These are phyloP conservation scores for Rhizopogon roseolus DNA, from an alignment of 768 basidiomycete genomes.

Conservation along the genomic window DNA sequence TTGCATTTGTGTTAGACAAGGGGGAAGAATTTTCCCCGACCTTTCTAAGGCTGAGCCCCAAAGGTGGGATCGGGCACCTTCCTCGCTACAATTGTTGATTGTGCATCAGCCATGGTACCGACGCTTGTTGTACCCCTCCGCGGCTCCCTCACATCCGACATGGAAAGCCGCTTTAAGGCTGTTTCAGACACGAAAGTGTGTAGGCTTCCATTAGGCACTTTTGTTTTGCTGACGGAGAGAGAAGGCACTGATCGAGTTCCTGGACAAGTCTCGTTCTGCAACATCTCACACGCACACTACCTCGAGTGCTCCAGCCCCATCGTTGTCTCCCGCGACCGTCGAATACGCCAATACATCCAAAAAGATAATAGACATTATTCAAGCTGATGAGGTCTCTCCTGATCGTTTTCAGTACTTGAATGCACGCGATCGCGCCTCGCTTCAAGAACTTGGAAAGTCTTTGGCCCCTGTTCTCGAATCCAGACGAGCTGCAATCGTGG, in stretches of 20 bases:
- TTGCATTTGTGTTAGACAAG: slow-evolving; percentile 39
- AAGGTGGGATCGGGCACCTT: slow-evolving; percentile 38
- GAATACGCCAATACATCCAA: slow-evolving; percentile 39
- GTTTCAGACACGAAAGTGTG: slow-evolving; percentile 68
- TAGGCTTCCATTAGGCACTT: not conserved
- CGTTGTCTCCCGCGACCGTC: slow-evolving; percentile 76
- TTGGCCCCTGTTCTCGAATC: slow-evolving; percentile 38
- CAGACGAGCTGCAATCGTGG: slow-evolving; percentile 44
- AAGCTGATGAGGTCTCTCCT: slow-evolving; percentile 61
- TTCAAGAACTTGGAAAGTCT: slow-evolving; percentile 42
- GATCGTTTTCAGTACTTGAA: slow-evolving; percentile 54
- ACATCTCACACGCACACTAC: slow-evolving; percentile 66
- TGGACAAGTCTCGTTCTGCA: slow-evolving; percentile 77
- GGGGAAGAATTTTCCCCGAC: slow-evolving; percentile 77
- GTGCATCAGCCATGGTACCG: slow-evolving; percentile 64
- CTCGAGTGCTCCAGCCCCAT: slow-evolving; percentile 68
- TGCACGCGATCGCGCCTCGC: slow-evolving; percentile 50
- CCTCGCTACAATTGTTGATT: slow-evolving; percentile 7
- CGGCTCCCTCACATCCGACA: slow-evolving; percentile 62
- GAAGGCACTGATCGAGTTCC: slow-evolving; percentile 72
- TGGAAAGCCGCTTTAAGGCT: slow-evolving; percentile 78
- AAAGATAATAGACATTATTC: slow-evolving; percentile 46
- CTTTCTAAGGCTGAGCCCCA: slow-evolving; percentile 73
- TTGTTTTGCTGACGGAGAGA: not conserved
- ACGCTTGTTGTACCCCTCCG: slow-evolving; percentile 81